phyloP scores from a whole-genome alignment of 2,329 filamentous ascomycete species.

The Neonectria punicea region DNA sequence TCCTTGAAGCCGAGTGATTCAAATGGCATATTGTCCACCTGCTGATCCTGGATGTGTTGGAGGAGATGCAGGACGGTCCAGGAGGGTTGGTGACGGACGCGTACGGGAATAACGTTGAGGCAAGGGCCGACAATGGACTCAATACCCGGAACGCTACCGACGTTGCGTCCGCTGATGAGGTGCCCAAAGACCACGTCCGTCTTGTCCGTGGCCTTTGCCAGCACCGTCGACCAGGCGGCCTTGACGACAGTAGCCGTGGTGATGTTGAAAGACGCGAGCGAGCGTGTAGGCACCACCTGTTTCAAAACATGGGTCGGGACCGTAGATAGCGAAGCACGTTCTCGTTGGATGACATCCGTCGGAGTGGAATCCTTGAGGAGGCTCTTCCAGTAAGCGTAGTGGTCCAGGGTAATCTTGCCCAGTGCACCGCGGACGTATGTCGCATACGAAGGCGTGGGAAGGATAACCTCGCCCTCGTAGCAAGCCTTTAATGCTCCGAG shows the following conservation, averaged over 20 bases:
- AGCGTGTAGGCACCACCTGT: constrained; percentile 13
- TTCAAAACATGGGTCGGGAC: constrained; percentile 15
- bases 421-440: constrained; percentile 16
- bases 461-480: constrained; percentile 20
- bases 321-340: not conserved
- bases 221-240: constrained; percentile 55
- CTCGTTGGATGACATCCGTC: constrained; percentile 14
- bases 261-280: constrained; percentile 32
- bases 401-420: not conserved
- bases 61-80: constrained; percentile 52
- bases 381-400: constrained; percentile 26
- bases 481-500: constrained; percentile 16
- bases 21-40: constrained; percentile 43
- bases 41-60: constrained; percentile 53
- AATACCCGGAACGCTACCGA: constrained; percentile 11
- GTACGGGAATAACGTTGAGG: constrained; percentile 29
- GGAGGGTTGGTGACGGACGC: constrained; percentile 14
- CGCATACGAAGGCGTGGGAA: constrained; percentile 5
- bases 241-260: constrained; percentile 54
- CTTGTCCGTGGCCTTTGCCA: constrained; percentile 50
- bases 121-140: constrained; percentile 32
- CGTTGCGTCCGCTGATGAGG: constrained; percentile 32
- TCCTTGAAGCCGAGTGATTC: constrained; percentile 40
- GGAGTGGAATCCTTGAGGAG: constrained; percentile 21
- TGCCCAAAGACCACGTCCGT: constrained; percentile 39